Conservation (phyloP, 176 grass and related monocot genomes). For the Carex parvula region DNA sequence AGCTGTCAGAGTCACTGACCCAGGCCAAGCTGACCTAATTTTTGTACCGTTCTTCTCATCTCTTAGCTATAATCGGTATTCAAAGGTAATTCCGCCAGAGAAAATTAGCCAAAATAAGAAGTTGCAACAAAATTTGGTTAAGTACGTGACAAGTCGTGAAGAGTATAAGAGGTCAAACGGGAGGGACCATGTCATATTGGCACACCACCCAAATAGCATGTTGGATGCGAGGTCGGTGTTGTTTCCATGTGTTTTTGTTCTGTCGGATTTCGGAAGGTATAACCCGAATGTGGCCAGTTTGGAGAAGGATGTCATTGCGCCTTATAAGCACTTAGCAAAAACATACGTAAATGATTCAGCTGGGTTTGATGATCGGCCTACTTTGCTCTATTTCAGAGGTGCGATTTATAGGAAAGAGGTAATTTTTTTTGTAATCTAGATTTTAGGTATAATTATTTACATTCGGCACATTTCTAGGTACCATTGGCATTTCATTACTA, state of each 20-base stretch:
- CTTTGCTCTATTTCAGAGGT: constrained; percentile 72
- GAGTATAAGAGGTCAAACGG: constrained; percentile 76
- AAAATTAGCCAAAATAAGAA: constrained; percentile 46
- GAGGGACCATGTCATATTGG: constrained; percentile 65
- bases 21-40: constrained; percentile 57
- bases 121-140: constrained; percentile 66
- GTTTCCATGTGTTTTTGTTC: constrained; percentile 57
- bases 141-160: constrained; percentile 40
- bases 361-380: constrained; percentile 63
- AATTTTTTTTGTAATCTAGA: constrained; percentile 25
- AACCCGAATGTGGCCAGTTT: constrained; percentile 66
- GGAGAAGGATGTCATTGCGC: constrained; percentile 86
- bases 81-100: constrained; percentile 45
- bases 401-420: constrained; percentile 98
- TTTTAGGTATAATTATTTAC: background rate
- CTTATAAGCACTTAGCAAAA: constrained; percentile 71
- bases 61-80: constrained; percentile 85
- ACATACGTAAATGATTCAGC: constrained; percentile 58
- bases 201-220: constrained; percentile 95
- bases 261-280: constrained; percentile 91
- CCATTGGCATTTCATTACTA: background rate
- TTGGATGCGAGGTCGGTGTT: constrained; percentile 53
- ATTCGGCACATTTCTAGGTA: background rate
- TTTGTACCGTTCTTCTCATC: constrained; percentile 96
- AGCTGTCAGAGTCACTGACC: constrained; percentile 52